These are phyloP conservation scores for Flueggea neowawraea DNA, from an alignment of 441 rosid genomes.

Conservation along the genomic window DNA sequence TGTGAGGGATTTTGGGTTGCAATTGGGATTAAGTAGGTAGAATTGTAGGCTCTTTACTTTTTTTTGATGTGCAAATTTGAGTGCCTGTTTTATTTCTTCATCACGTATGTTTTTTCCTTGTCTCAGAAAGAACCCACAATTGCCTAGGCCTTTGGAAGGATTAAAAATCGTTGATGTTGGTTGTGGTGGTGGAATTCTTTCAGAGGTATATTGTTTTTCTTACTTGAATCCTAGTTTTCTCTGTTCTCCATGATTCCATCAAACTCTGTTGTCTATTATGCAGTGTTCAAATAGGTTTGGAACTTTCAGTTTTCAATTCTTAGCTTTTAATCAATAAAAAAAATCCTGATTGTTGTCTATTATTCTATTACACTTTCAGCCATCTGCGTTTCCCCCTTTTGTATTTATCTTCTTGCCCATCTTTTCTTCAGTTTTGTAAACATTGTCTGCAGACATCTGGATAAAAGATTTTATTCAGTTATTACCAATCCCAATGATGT, in stretches of 20 bases:
- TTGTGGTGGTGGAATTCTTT: slow-evolving; percentile 95
- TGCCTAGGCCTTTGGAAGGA: slow-evolving; percentile 84
- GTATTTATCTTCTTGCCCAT: no score
- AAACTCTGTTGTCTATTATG: background rate
- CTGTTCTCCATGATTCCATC: background rate
- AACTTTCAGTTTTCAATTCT: no score
- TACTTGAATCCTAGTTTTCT: background rate
- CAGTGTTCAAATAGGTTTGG: no score
- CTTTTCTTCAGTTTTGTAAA: no score
- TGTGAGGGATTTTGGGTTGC: background rate
- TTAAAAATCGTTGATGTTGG: slow-evolving; percentile 76
- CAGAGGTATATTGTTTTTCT: slow-evolving; percentile 53
- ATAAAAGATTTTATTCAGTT: no score
- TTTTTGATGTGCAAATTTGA: no score
- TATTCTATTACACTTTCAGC: no score
- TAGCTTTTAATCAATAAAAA: no score
- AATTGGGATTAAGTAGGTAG: background rate
- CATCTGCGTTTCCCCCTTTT: no score
- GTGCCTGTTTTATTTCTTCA: background rate
- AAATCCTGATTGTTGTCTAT: no score
- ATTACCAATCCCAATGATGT: no score
- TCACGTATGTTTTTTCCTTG: slow-evolving; percentile 1
- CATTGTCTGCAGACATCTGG: no score
- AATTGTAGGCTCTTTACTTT: background rate
- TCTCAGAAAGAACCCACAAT: slow-evolving; percentile 69